Conservation (phyloP, 2,329 filamentous ascomycete genomes). For the Ophiostoma sp. region DNA sequence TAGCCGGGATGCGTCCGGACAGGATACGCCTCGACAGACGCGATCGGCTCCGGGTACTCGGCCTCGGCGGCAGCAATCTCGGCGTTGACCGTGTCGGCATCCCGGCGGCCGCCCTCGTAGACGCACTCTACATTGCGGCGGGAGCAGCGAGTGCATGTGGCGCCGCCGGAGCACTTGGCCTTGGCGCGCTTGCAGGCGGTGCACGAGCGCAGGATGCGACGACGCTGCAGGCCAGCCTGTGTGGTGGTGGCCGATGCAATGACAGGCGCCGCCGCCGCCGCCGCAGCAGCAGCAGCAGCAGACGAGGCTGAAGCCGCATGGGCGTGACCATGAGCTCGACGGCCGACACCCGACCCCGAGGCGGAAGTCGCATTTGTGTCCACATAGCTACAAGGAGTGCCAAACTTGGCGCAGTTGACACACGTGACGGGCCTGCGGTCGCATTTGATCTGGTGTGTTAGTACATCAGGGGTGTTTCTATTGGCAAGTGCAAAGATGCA, state of each 20-base stretch:
- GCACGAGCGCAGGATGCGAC: conserved; percentile 40
- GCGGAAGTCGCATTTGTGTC: conserved; percentile 21
- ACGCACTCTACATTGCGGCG: conserved; percentile 17
- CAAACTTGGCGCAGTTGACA: conserved; percentile 23
- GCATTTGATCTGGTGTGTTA: conserved; percentile 20
- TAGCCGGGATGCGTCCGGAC: not conserved
- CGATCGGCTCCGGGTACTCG: not conserved
- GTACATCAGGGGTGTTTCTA: not conserved
- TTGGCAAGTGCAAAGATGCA: not conserved
- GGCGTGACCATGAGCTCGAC: not conserved
- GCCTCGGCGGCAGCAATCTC: not conserved
- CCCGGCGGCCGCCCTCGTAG: conserved; percentile 16
- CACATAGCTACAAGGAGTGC: conserved; percentile 21
- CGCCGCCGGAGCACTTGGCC: conserved; percentile 43
- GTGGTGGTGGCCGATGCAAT: conserved; percentile 10
- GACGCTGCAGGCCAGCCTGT: conserved; percentile 21
- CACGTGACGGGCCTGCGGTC: conserved; percentile 20
- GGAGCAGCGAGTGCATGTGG: conserved; percentile 16
- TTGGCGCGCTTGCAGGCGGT: conserved; percentile 56
- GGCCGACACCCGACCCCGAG: conserved; percentile 18
- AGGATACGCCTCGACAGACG: not conserved
- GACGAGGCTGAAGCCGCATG: not conserved
- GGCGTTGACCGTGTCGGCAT: not conserved
- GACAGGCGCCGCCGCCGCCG: not conserved
- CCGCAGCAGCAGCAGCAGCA: not conserved